phyloP scores from a whole-genome alignment of 2,329 filamentous ascomycete species.

The Botrytis cinerea region DNA sequence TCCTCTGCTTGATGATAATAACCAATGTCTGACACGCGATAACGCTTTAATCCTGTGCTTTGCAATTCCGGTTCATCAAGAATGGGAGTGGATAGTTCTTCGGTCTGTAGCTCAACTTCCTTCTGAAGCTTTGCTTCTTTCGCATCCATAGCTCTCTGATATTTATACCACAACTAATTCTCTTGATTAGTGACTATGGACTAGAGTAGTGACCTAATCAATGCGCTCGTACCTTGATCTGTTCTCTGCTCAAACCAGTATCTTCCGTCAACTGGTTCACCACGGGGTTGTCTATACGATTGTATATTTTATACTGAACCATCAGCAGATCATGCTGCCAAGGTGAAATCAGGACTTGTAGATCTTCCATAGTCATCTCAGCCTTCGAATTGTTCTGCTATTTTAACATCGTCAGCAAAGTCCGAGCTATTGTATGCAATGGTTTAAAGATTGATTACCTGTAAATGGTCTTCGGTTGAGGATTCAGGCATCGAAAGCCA shows the following conservation, averaged over 20 bases:
- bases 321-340: neutral
- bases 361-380: neutral
- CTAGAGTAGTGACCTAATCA: neutral
- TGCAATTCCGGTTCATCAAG: neutral
- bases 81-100: neutral
- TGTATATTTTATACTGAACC: neutral
- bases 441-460: neutral
- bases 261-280: neutral
- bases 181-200: neutral
- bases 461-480: neutral
- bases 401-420: neutral
- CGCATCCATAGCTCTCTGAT: neutral
- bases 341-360: neutral
- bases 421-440: neutral
- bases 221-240: constrained; percentile 1
- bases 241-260: constrained; percentile 4
- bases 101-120: neutral
- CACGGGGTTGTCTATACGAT: neutral
- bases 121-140: neutral
- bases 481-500: neutral
- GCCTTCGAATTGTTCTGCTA: neutral
- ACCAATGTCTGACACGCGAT: neutral
- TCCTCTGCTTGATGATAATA: neutral
- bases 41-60: neutral
- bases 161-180: neutral